Percentiles rank a stretch among this genome's conserved stretches.
These are phyloP conservation scores for Xerophyta viscosa DNA, from an alignment of 106 monocot species.

Conservation along the genomic window DNA sequence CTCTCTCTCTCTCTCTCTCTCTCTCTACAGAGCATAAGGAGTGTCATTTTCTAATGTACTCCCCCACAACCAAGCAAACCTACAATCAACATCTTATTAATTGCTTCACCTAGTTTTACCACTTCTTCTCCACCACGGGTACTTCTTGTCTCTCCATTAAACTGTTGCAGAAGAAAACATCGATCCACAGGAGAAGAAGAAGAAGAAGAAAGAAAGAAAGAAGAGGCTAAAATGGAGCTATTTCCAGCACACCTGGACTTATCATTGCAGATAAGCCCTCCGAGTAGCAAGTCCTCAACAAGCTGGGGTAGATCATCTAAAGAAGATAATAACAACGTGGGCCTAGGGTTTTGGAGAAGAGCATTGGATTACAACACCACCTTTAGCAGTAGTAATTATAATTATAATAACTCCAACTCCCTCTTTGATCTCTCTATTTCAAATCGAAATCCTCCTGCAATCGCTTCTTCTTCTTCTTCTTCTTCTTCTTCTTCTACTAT, in stretches of 20 bases:
- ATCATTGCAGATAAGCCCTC: slow-evolving; percentile 62
- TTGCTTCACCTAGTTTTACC: slow-evolving; percentile 1
- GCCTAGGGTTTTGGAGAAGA: slow-evolving; percentile 41
- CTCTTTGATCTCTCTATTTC: slow-evolving; percentile 24
- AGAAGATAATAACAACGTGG: slow-evolving; percentile 6
- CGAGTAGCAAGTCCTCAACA: slow-evolving; percentile 18
- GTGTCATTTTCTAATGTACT: slow-evolving; percentile 16
- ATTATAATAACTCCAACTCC: no score
- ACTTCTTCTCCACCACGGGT: neutral
- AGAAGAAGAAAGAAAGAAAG: neutral
- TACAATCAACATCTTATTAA: no score
- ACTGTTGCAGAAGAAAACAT: neutral
- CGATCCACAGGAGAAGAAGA: neutral
- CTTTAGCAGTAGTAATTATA: neutral
- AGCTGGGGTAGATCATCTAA: slow-evolving; percentile 13
- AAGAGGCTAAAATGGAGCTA: slow-evolving; percentile 37
- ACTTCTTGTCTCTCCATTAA: neutral
- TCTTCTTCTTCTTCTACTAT: neutral
- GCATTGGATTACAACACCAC: neutral
- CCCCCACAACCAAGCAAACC: slow-evolving; percentile 34
- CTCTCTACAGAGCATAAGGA: slow-evolving; percentile 3
- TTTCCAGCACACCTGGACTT: slow-evolving; percentile 59
- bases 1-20: neutral
- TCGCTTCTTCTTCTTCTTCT: neutral
- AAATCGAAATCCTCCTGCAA: no score